Evolutionary conservation across 495 filamentous ascomycete genomes (phyloP), one percentile per base, ranked within the genome.

Genomic region (Tuber calosporum): DNA sequence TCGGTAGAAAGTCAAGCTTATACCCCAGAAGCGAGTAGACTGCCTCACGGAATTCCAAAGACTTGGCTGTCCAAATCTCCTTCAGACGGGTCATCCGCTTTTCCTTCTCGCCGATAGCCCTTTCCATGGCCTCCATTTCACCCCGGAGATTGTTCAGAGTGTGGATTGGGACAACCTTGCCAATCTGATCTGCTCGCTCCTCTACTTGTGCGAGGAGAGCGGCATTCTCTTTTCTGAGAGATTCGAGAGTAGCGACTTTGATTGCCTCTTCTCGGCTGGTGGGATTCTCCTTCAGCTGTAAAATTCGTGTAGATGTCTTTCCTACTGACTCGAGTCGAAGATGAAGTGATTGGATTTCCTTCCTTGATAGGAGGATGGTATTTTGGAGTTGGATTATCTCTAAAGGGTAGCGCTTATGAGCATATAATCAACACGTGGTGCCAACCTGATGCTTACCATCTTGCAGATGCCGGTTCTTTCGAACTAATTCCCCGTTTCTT

Each of bases 1-100:
- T 96, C 2, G 92, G 92, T 80, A 97, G 88, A 84, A 98, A 97
- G 69, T 96, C 91, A 43, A 97, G 87, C 70, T 93, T 93, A 89
- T 91, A 98, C 0, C 95, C 95, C 2, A 99, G 86, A 3, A 97
- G 86, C 68, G 88, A 91, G 76, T 92, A 91, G 45, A 98, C 92
- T 3, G 93, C 92, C 83, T 98, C 92, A 19, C 95, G 90, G 85
- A 98, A 97, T 83, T 98, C 95, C 75, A 89, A 88, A 19, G 90
- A 90, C 82, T 97, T 98, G 73, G 90, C 86, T 3, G 87, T 86
- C 89, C 92, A 99, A 73, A 97, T 94, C 77, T 97, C 90, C 75
- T 93, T 94, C 53, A 97, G 88, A 19, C 95, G 90, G 22, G 89
- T 87, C 78, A 91, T 91, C 66, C 89, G 88, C 83, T 97, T 98